These are phyloP conservation scores for Cyclocybe aegerita DNA, from an alignment of 768 basidiomycete species.

Conservation along the genomic window DNA sequence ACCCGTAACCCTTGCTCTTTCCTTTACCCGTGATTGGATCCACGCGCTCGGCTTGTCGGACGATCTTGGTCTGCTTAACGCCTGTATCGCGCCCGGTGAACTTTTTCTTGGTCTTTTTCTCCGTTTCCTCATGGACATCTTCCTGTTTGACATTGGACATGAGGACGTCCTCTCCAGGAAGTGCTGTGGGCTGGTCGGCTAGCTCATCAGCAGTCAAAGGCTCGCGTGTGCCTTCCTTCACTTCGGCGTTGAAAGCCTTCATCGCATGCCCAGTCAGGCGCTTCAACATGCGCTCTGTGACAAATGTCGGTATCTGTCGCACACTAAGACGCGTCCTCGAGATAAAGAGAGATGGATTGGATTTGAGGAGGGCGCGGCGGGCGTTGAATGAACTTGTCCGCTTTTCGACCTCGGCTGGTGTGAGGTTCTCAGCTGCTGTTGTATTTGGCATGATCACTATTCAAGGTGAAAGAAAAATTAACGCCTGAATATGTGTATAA, in stretches of 20 bases:
- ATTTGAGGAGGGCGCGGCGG: conserved; percentile 77
- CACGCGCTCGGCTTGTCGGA: conserved; percentile 85
- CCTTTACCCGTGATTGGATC: conserved; percentile 87
- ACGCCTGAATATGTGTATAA: background rate
- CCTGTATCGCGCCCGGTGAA: conserved; percentile 26
- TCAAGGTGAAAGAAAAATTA: background rate
- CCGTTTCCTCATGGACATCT: conserved; percentile 38
- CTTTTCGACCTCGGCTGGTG: conserved; percentile 78
- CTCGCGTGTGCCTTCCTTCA: conserved; percentile 57
- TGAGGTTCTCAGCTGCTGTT: conserved; percentile 70
- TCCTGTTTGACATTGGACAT: conserved; percentile 6
- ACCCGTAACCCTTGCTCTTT: conserved; percentile 92
- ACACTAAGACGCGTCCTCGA: conserved; percentile 93
- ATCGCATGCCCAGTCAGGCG: conserved; percentile 82
- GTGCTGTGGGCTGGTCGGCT: conserved; percentile 32
- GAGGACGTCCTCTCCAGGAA: conserved; percentile 13
- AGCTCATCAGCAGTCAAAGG: conserved; percentile 74
- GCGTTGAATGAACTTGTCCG: conserved; percentile 85
- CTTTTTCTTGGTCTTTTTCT: conserved; percentile 40
- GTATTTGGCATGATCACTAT: conserved; percentile 89
- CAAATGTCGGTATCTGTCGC: conserved; percentile 89
- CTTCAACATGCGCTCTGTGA: conserved; percentile 86
- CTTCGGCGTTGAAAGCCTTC: conserved; percentile 78
- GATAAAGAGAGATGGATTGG: conserved; percentile 92
- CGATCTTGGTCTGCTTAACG: conserved; percentile 91